Conservation (phyloP, 78 protist species). For the Chrysochromulina parva region DNA sequence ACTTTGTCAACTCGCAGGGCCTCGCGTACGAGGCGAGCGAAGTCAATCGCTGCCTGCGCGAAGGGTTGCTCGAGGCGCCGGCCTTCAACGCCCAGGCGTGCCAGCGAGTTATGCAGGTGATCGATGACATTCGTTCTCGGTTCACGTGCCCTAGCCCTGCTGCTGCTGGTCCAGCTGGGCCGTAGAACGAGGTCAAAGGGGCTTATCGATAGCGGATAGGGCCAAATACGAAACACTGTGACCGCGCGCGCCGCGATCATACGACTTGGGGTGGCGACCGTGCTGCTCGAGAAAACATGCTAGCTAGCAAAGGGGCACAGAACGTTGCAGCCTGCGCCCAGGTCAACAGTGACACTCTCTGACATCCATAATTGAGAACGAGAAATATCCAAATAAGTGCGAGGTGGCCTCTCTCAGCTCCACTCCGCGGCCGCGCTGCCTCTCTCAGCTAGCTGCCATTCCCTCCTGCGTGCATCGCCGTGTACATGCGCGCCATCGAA, state of each 20-base stretch:
- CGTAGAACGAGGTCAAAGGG: not conserved
- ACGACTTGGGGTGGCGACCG: too few species aligned
- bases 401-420: too few species aligned
- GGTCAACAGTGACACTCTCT: too few species aligned
- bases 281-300: too few species aligned
- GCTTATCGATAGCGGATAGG: not conserved
- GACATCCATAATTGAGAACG: too few species aligned
- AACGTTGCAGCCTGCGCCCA: too few species aligned
- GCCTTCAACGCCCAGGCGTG: not conserved
- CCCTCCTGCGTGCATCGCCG: not conserved
- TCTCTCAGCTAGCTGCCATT: too few species aligned
- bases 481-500: not conserved
- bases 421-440: too few species aligned
- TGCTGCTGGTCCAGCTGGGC: not conserved
- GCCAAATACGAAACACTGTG: too few species aligned
- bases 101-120: not conserved
- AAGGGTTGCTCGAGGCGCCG: not conserved
- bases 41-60: not conserved
- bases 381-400: too few species aligned
- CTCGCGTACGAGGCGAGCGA: not conserved
- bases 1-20: not conserved
- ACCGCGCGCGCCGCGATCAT: too few species aligned
- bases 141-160: not conserved
- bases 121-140: not conserved
- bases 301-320: too few species aligned